Percentiles rank a stretch among this genome's conserved stretches.
Evolutionary conservation across 495 filamentous ascomycete genomes (phyloP).

Genomic region (Aspergillus funiculosus): DNA sequence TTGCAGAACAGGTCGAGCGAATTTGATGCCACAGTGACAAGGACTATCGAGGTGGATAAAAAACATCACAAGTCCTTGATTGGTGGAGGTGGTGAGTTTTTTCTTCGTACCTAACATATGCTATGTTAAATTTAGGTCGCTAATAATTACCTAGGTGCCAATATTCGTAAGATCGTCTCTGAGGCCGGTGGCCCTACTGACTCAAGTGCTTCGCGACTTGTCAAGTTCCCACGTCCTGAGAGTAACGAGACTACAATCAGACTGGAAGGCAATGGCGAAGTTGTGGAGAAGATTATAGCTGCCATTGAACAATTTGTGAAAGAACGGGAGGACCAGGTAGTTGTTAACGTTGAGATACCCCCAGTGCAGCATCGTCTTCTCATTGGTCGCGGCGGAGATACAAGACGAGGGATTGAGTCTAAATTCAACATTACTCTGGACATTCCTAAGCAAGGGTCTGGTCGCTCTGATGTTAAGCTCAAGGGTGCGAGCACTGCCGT

Average conservation of each 20-base stretch:
- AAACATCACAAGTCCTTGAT: conserved; percentile 89
- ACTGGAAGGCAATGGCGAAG: conserved; percentile 70
- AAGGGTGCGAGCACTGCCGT: conserved; percentile 71
- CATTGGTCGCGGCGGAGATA: conserved; percentile 87
- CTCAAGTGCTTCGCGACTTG: conserved; percentile 70
- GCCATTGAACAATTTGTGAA: conserved; percentile 72
- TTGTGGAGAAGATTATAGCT: conserved; percentile 85
- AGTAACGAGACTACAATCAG: conserved; percentile 71
- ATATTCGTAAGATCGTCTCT: conserved; percentile 78
- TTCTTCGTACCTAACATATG: neutral
- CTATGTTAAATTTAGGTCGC: conserved; percentile 14
- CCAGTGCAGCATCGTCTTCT: conserved; percentile 82
- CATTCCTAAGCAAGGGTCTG: conserved; percentile 74
- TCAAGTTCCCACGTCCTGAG: conserved; percentile 85
- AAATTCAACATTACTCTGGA: conserved; percentile 85
- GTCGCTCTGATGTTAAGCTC: conserved; percentile 69
- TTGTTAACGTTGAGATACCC: conserved; percentile 70
- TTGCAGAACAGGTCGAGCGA: conserved; percentile 74
- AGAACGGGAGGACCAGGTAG: conserved; percentile 72
- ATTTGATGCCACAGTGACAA: conserved; percentile 80
- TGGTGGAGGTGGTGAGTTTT: conserved; percentile 71
- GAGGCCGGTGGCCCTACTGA: conserved; percentile 87
- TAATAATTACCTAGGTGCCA: conserved; percentile 59
- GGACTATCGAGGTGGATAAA: conserved; percentile 80
- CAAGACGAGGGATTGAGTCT: conserved; percentile 76